phyloP scores from a whole-genome alignment of 106 monocot genomes.

The Vanilla planifolia region DNA sequence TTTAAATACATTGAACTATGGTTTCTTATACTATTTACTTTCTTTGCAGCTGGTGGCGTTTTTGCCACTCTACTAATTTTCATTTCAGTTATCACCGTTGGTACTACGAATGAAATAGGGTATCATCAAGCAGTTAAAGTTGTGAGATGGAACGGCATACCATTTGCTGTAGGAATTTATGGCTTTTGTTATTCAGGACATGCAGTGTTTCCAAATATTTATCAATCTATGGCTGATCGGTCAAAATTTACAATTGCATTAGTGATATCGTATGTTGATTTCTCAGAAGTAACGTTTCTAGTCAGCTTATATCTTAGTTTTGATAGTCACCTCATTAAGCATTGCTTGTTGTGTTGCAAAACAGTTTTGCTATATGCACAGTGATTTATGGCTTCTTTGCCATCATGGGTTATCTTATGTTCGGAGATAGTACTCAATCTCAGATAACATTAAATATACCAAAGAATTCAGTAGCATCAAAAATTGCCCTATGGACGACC shows the following conservation, averaged over 20 bases:
- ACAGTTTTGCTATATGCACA: conserved; percentile 82
- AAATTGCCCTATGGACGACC: conserved; percentile 85
- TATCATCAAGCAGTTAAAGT: conserved; percentile 53
- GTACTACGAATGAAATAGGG: conserved; percentile 44
- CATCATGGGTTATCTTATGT: conserved; percentile 74
- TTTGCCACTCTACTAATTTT: conserved; percentile 71
- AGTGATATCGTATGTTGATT: conserved; percentile 35
- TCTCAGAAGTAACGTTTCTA: background rate
- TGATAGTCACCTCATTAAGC: background rate
- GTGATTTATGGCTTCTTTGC: conserved; percentile 70
- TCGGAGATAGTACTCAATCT: conserved; percentile 58
- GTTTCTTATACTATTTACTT: background rate
- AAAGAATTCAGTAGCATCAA: conserved; percentile 46
- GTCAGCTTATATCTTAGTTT: background rate
- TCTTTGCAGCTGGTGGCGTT: conserved; percentile 74
- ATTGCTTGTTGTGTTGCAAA: conserved; percentile 2
- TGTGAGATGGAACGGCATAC: conserved; percentile 73
- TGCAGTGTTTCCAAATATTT: conserved; percentile 94
- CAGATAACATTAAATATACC: conserved; percentile 97
- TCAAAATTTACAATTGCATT: conserved; percentile 55
- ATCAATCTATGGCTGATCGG: conserved; percentile 88
- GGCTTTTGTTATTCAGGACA: conserved; percentile 97
- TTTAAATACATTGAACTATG: background rate
- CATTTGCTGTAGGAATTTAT: conserved; percentile 83
- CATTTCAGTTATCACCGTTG: conserved; percentile 62